A percentile compares a stretch with the other conserved stretches of the same genome.
phyloP scores from a whole-genome alignment of 2,329 filamentous ascomycete genomes.

The Penicillium sp. region DNA sequence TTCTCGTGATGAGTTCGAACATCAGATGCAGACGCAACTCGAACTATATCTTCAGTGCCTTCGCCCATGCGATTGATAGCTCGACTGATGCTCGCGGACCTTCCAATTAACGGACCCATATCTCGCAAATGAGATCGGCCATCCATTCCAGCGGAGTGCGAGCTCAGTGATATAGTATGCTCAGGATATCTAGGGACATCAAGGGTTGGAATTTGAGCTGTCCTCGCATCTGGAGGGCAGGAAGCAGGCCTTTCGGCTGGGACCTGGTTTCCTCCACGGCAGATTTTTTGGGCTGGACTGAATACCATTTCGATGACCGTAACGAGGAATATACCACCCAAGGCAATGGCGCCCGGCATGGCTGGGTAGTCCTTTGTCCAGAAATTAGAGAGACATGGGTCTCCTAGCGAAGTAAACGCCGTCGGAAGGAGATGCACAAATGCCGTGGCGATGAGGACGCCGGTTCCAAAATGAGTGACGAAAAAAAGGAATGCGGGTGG shows the following conservation, averaged over 20 bases:
- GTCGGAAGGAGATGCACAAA: slow-evolving; percentile 75
- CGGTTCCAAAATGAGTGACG: slow-evolving; percentile 75
- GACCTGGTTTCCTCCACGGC: slow-evolving; percentile 19
- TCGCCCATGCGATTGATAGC: slow-evolving; percentile 31
- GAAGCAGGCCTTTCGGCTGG: neutral
- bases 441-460: slow-evolving; percentile 80
- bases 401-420: slow-evolving; percentile 52
- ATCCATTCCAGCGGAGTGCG: slow-evolving; percentile 9
- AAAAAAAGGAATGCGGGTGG: slow-evolving; percentile 47
- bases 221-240: neutral
- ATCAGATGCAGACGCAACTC: slow-evolving; percentile 26
- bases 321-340: slow-evolving; percentile 47
- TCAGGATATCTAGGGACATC: neutral
- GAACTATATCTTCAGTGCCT: slow-evolving; percentile 23
- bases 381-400: slow-evolving; percentile 56
- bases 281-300: slow-evolving; percentile 35
- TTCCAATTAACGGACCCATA: slow-evolving; percentile 29
- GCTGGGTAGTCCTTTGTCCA: slow-evolving; percentile 49
- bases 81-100: slow-evolving; percentile 32
- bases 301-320: slow-evolving; percentile 60
- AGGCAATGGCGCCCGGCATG: slow-evolving; percentile 51
- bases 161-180: neutral
- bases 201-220: neutral
- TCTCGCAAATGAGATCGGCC: slow-evolving; percentile 26
- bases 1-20: slow-evolving; percentile 14